Percentiles rank a stretch among this genome's conserved stretches.
Evolutionary conservation across 192 early-diverging fungal species (phyloP).

Genomic region (Coemansia sp.): DNA sequence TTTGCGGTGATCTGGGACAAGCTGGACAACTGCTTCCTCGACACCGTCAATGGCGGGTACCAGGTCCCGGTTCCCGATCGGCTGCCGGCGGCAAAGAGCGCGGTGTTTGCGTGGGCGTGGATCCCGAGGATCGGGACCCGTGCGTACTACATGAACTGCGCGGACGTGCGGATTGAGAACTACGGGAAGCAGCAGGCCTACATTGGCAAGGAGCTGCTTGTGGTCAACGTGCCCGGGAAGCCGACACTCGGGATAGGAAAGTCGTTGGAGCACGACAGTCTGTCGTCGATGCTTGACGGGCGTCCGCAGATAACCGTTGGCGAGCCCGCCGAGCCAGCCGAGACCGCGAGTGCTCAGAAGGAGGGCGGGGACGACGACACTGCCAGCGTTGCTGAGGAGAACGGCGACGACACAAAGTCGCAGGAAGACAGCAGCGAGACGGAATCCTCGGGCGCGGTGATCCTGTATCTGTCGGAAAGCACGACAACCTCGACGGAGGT

Average conservation of each 20-base stretch:
- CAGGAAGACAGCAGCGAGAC: background rate
- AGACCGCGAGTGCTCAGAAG: background rate
- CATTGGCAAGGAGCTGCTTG: slow-evolving; percentile 47
- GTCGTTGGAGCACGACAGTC: slow-evolving; percentile 17
- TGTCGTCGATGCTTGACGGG: slow-evolving; percentile 23
- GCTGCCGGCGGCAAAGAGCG: slow-evolving; percentile 56
- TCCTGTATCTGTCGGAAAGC: slow-evolving; percentile 46
- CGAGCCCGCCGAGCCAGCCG: slow-evolving; percentile 10
- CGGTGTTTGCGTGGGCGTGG: slow-evolving; percentile 56
- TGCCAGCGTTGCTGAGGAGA: slow-evolving; percentile 4
- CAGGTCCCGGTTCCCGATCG: slow-evolving; percentile 57
- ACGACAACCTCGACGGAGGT: slow-evolving; percentile 36
- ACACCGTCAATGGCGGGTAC: slow-evolving; percentile 38
- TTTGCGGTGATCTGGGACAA: slow-evolving; percentile 64
- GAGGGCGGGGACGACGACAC: background rate
- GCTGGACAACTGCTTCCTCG: slow-evolving; percentile 47
- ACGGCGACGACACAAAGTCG: slow-evolving; percentile 1
- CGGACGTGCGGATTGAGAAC: slow-evolving; percentile 44
- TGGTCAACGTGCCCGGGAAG: slow-evolving; percentile 46
- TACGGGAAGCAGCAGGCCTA: slow-evolving; percentile 41
- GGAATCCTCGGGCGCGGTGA: slow-evolving; percentile 17
- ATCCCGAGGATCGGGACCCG: slow-evolving; percentile 27
- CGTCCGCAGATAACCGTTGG: slow-evolving; percentile 36
- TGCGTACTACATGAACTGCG: slow-evolving; percentile 49
- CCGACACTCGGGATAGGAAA: slow-evolving; percentile 19